These are phyloP conservation scores for Fagopyrum homotropicum DNA, from an alignment of 148 eudicot species.

Conservation along the genomic window DNA sequence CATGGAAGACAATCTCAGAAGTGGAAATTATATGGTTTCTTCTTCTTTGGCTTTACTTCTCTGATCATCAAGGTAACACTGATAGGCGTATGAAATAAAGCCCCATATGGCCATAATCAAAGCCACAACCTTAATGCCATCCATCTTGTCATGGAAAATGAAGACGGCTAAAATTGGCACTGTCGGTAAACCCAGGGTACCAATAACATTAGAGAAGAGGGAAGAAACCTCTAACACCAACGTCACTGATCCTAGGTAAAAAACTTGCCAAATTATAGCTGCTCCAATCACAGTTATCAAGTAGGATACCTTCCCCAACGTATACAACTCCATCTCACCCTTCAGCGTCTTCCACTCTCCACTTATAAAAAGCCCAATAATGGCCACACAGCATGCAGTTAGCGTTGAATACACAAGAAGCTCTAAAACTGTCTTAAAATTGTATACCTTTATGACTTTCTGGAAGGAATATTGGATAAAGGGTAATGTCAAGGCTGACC, in stretches of 20 bases:
- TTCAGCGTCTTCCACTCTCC: conserved; percentile 37
- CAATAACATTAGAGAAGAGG: conserved; percentile 38
- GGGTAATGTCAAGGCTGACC: conserved; percentile 28
- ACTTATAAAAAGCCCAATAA: conserved; percentile 39
- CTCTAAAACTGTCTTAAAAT: conserved; percentile 20
- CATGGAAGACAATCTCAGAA: too few species aligned
- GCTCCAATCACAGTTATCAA: conserved; percentile 32
- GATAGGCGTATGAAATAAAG: conserved; percentile 40
- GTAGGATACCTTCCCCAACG: conserved; percentile 31
- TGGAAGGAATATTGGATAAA: conserved; percentile 31
- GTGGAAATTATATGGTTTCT: too few species aligned
- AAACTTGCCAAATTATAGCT: conserved; percentile 43
- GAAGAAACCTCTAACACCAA: conserved; percentile 43
- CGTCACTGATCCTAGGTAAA: conserved; percentile 27
- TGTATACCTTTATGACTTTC: conserved; percentile 23
- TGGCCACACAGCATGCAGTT: conserved; percentile 23
- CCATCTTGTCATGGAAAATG: conserved; percentile 43
- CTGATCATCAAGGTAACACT: conserved; percentile 36
- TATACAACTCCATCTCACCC: conserved; percentile 27
- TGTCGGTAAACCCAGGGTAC: conserved; percentile 37
- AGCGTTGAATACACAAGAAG: conserved; percentile 30
- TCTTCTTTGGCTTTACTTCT: not conserved
- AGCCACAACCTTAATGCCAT: conserved; percentile 36
- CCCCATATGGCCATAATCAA: conserved; percentile 46
- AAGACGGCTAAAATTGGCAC: conserved; percentile 43